Evolutionary conservation across 2,329 filamentous ascomycete species (phyloP), one percentile per base, ranked within the genome.

Genomic region (Graphilbum ipis-grandicollis): DNA sequence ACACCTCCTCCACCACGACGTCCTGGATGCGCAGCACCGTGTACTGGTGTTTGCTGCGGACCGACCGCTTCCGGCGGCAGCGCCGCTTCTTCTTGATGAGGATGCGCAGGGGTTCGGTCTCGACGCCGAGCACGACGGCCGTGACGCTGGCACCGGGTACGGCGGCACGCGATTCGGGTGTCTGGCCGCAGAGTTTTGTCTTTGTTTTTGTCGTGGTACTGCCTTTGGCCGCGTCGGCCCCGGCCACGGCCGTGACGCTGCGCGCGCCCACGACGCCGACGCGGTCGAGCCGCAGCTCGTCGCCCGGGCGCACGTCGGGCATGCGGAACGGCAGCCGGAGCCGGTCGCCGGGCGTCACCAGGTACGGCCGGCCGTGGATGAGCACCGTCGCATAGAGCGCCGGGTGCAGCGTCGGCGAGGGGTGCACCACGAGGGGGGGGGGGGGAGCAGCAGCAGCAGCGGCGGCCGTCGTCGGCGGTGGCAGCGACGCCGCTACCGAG

Each of bases 1-100:
- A 14, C 18, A 15, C 17, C 26, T 5, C 19, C 30, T 33, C 18
- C 14, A 45, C 8, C 3, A 37, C 35, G 9, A 46, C 36, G 6
- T 96, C 82, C 52, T 79, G 79, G 44, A 98, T 79, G 51, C 76
- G 69, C 57, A 98, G 52, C 18, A 93, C 71, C 3, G 90, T 98
- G 57, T 80, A 93, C 50, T 72, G 68, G 54, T 93, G 83, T 69
- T 98, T 94, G 65, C 84, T 94, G 62, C 68, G 78, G 9, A 90
- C 79, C 41, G 69, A 73, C 63, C 75, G 83, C 35, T 71, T 68
- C 52, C 79, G 68, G 51, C 82, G 63, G 56, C 79, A 79, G 50
- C 73, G 80, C 63, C 75, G 61, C 70, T 85, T 86, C 48, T 71
- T 88, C 70, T 88, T 88, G 59, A 81, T 65, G 62, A 82, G 82